Evolutionary conservation across 768 basidiomycete species (phyloP), one percentile per base, ranked within the genome.

Genomic region (Russula griseocarnosa): DNA sequence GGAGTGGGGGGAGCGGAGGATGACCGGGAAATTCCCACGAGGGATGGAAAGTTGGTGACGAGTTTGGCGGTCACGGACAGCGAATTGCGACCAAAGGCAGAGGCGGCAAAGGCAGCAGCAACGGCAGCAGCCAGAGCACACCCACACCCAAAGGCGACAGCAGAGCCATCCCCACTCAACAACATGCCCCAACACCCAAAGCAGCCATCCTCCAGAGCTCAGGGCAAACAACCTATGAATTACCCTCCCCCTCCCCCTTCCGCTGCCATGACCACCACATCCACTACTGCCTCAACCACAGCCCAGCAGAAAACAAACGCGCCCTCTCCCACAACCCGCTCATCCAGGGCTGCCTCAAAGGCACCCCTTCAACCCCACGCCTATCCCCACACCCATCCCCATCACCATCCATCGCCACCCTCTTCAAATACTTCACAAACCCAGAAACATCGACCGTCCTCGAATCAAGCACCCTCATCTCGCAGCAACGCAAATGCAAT

Each of bases 221-320:
- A 93, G 67, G 93, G 93, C 69, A 96, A 96, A 79, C 90, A 92
- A 71, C 93, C 92, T 36, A 94, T 94, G 92, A 81, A 86, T 2
- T 93, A 93, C 72, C 75, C 76, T 65, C 66, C 66, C 5, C 61
- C 58, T 18, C 67, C 60, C 24, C 61, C 74, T 57, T 67, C 74
- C 67, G 66, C 77, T 62, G 72, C 79, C 62, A 66, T 79, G 60
- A 69, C 76, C 16, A 42, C 63, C 20, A 42, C 61, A 62, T 67
- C 79, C 62, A 69, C 75, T 7, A 42, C 63, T 16, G 36, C 62
- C 2, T 47, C 62, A 14, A 58, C 57, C 2, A 26, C 63, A 11
- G 55, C 52, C 20, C 60, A 55, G 16, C 61, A 62, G 53, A 69
- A 69, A 62, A 57, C 67, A 14, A 64, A 40, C 34, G 72, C 74